Percentiles rank a stretch among this genome's conserved stretches.
Evolutionary conservation across 305 asterid genomes (phyloP).

Genomic region (Fraxinus greggii): DNA sequence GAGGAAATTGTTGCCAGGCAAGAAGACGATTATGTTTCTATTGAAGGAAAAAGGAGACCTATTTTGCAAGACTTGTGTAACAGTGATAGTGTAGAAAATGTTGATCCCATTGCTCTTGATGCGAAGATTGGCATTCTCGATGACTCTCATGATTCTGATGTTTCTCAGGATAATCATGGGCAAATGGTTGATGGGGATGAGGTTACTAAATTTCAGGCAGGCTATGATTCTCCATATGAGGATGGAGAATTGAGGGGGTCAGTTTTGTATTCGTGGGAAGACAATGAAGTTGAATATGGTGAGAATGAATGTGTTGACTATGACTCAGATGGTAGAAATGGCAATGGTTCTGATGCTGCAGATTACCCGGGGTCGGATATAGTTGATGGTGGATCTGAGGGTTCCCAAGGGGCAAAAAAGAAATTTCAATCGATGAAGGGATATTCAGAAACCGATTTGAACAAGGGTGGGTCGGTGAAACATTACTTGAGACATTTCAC

Average conservation of each 20-base stretch:
- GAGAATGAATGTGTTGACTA: slow-evolving; percentile 66
- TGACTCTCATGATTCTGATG: slow-evolving; percentile 35
- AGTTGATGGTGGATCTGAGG: slow-evolving; percentile 66
- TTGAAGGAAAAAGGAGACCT: slow-evolving; percentile 21
- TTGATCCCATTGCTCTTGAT: slow-evolving; percentile 28
- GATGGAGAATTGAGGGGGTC: slow-evolving; percentile 89
- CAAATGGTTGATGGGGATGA: slow-evolving; percentile 33
- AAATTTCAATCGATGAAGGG: slow-evolving; percentile 25
- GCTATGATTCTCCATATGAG: slow-evolving; percentile 85
- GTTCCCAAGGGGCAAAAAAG: slow-evolving; percentile 44
- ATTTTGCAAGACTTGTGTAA: slow-evolving; percentile 38
- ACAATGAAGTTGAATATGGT: slow-evolving; percentile 42
- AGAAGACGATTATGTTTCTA: slow-evolving; percentile 27
- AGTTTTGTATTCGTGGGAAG: slow-evolving; percentile 54
- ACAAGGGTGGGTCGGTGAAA: slow-evolving; percentile 26
- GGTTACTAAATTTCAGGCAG: slow-evolving; percentile 38
- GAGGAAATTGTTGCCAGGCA: slow-evolving; percentile 30
- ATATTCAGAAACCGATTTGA: slow-evolving; percentile 29
- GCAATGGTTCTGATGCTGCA: slow-evolving; percentile 50
- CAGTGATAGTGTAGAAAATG: slow-evolving; percentile 30
- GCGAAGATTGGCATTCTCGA: slow-evolving; percentile 34
- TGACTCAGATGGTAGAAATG: slow-evolving; percentile 75
- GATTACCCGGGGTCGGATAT: slow-evolving; percentile 52
- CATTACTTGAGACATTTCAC: slow-evolving; percentile 30
- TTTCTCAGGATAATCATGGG: slow-evolving; percentile 38